Evolutionary conservation across 306 rosid species (phyloP).

Genomic region (Vigna angularis): DNA sequence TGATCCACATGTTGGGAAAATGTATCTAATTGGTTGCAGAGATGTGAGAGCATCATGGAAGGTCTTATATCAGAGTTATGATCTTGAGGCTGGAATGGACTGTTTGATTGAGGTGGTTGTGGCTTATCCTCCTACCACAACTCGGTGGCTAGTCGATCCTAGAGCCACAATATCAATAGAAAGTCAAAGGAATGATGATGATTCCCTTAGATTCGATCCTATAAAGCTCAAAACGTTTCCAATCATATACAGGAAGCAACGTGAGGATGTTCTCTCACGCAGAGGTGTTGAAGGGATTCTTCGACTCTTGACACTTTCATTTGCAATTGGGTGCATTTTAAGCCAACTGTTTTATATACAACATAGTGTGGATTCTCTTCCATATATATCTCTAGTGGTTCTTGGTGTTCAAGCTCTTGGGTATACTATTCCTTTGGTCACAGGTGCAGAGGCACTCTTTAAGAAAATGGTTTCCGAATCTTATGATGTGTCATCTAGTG

Average conservation of each 20-base stretch:
- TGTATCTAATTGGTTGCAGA: constrained; percentile 93
- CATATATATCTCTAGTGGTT: constrained; percentile 77
- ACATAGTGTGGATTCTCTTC: constrained; percentile 64
- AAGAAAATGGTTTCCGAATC: constrained; percentile 65
- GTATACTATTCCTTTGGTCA: constrained; percentile 82
- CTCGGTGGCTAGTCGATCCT: constrained; percentile 83
- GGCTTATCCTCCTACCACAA: constrained; percentile 83
- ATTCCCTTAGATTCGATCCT: constrained; percentile 62
- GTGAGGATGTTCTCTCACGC: constrained; percentile 80
- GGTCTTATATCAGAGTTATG: constrained; percentile 66
- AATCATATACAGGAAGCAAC: constrained; percentile 73
- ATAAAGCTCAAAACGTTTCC: constrained; percentile 73
- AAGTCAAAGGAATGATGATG: constrained; percentile 78
- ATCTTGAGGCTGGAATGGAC: constrained; percentile 86
- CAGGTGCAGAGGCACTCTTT: constrained; percentile 87
- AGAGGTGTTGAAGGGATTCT: constrained; percentile 81
- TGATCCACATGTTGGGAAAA: constrained; percentile 79
- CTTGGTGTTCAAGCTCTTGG: constrained; percentile 88
- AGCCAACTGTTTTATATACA: constrained; percentile 80
- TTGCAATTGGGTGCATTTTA: constrained; percentile 71
- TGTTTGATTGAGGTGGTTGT: constrained; percentile 79
- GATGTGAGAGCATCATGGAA: constrained; percentile 84
- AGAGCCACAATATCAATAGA: constrained; percentile 67
- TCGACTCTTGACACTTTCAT: constrained; percentile 77
- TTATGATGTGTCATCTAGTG: constrained; percentile 52